Conservation (phyloP, 2,329 filamentous ascomycete genomes). For the Sclerotinia sclerotiorum region DNA sequence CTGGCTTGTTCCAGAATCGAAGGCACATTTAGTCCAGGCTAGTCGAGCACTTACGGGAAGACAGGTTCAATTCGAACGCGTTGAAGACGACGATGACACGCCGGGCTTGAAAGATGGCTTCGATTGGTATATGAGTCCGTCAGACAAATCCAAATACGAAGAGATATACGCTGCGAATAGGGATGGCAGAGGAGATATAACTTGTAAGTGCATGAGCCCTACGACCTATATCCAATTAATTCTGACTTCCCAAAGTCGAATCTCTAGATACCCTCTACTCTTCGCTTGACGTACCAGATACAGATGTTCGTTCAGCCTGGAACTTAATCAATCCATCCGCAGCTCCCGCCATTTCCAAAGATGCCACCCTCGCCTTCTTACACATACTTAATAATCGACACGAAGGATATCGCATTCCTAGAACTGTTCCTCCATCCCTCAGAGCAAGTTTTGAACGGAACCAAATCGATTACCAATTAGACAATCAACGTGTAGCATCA, state of each 20-base stretch:
- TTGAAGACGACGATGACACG: conserved; percentile 80
- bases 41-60: conserved; percentile 75
- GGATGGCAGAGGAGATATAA: conserved; percentile 79
- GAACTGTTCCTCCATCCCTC: conserved; percentile 86
- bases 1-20: conserved; percentile 96
- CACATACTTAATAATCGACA: conserved; percentile 96
- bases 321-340: conserved; percentile 95
- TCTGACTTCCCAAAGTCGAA: conserved; percentile 55
- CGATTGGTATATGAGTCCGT: conserved; percentile 98
- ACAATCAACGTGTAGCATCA: conserved; percentile 64
- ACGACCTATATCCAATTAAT: neutral
- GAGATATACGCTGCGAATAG: conserved; percentile 94
- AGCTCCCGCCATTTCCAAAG: conserved; percentile 81
- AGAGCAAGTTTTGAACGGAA: conserved; percentile 91
- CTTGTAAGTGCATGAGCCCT: conserved; percentile 57
- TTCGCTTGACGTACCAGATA: conserved; percentile 70
- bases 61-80: conserved; percentile 78
- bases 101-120: conserved; percentile 91
- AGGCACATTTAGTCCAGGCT: conserved; percentile 85
- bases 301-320: conserved; percentile 88
- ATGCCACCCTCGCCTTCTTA: conserved; percentile 89
- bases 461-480: conserved; percentile 93
- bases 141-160: conserved; percentile 91
- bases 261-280: conserved; percentile 82
- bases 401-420: conserved; percentile 91